phyloP scores from a whole-genome alignment of 2,329 filamentous ascomycete genomes.

The Beauveria caledonica region DNA sequence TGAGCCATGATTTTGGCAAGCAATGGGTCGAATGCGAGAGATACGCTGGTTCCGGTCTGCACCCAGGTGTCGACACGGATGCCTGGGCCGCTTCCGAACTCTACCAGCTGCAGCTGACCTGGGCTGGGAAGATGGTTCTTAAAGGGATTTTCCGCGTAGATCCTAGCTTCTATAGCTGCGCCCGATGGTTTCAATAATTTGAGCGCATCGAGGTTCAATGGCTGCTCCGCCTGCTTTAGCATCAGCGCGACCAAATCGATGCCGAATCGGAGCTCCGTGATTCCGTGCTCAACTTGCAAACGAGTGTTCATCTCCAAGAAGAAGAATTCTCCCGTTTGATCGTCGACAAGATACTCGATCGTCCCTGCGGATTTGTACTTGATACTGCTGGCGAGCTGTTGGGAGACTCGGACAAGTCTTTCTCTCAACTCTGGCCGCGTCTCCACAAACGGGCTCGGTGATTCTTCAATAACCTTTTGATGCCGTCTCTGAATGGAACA shows the following conservation, averaged over 20 bases:
- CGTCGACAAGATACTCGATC: constrained; percentile 32
- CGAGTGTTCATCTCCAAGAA: constrained; percentile 39
- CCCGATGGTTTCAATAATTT: constrained; percentile 17
- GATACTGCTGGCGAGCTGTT: not conserved
- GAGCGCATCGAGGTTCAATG: not conserved
- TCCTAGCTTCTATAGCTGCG: constrained; percentile 29
- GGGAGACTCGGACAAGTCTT: not conserved
- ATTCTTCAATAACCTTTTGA: constrained; percentile 39
- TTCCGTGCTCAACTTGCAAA: constrained; percentile 37
- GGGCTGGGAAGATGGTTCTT: constrained; percentile 51
- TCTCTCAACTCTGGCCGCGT: not conserved
- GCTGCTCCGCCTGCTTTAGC: constrained; percentile 26
- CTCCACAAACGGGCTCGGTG: constrained; percentile 14
- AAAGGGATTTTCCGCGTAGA: constrained; percentile 45
- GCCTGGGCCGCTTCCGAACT: constrained; percentile 40
- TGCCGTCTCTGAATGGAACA: constrained; percentile 37
- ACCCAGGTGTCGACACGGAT: constrained; percentile 58
- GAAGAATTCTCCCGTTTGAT: constrained; percentile 25
- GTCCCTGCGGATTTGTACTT: constrained; percentile 31
- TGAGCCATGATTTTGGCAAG: constrained; percentile 53
- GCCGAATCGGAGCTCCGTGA: constrained; percentile 66
- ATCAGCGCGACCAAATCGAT: constrained; percentile 59
- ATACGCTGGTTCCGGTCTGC: constrained; percentile 46
- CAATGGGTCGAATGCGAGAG: constrained; percentile 49
- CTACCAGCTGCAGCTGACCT: constrained; percentile 48